Evolutionary conservation across 2,329 filamentous ascomycete genomes (phyloP).

Genomic region (Exophiala lecanii-corni): DNA sequence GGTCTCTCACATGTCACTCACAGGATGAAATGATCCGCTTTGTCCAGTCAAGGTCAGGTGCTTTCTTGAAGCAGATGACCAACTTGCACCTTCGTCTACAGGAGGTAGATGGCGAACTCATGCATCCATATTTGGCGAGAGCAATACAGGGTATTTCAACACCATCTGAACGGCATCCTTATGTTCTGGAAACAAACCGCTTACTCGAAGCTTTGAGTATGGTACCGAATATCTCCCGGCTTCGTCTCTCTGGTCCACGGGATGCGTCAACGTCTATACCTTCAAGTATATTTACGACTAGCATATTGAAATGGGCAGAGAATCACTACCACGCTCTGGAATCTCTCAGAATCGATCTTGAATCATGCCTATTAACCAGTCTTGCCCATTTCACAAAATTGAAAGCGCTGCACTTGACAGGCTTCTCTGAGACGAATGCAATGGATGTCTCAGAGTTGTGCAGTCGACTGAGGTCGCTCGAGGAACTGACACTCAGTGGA

Average conservation of each 20-base stretch:
- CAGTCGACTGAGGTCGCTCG: conserved; percentile 7
- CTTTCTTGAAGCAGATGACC: conserved; percentile 7
- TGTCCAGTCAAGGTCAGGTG: conserved; percentile 3
- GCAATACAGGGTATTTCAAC: conserved; percentile 1
- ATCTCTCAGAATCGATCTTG: conserved; percentile 10
- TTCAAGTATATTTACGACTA: conserved; percentile 9
- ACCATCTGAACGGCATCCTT: conserved; percentile 10
- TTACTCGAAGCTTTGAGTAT: conserved; percentile 11
- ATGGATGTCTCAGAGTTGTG: conserved; percentile 5
- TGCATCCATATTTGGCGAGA: conserved; percentile 11
- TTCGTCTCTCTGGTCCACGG: conserved; percentile 5
- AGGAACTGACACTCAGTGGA: conserved; percentile 9
- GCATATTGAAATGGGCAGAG: conserved; percentile 7
- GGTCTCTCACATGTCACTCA: conserved; percentile 11
- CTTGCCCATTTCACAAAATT: conserved; percentile 5
- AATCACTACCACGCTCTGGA: conserved; percentile 8
- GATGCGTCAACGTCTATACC: conserved; percentile 5
- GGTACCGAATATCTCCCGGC: conserved; percentile 7
- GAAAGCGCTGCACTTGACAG: conserved; percentile 5
- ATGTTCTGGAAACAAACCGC: conserved; percentile 15
- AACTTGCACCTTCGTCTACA: conserved; percentile 11
- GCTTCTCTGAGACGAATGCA: conserved; percentile 11
- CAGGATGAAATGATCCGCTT: conserved; percentile 14
- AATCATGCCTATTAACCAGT: conserved; percentile 8
- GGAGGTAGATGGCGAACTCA: conserved; percentile 9